Base-by-base conservation (phyloP, 202 grass and related monocot species). In the Setaria italica region DNA sequence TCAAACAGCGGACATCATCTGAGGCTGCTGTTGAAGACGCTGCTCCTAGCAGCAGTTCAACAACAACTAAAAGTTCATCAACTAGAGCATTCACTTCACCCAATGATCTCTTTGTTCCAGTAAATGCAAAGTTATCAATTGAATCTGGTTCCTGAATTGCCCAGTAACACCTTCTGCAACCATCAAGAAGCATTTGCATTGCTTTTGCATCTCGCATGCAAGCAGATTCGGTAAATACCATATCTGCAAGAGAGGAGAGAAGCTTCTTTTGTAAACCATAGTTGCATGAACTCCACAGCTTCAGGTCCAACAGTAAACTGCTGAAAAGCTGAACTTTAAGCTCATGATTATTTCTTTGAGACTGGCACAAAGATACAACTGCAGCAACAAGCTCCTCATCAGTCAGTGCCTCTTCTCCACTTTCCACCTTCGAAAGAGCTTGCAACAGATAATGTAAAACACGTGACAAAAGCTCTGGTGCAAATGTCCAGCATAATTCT, bases 181-280 rank as follows among this genome's bases (percentile, higher is more conserved):
- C 86, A 87, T 99, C 96, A 88, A 99, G 91, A 94, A 99, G 93
- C 93, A 99, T 92, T 80, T 99, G 96, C 88, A 99, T 85, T 14
- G 90, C 89, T 70, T 99, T 94, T 72, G 96, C 93, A 84, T 95
- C 96, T 75, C 85, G 90, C 96, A 99, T 95, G 85, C 91, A 91
- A 88, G 69, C 51, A 82, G 90, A 78, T 74, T 99, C 96, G 50
- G 93, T 95, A 87, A 99, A 95, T 79, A 95, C 82, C 96, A 99
- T 99, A 85, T 99, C 96, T 78, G 96, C 90, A 85, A 99, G 96
- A 64, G 96, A 99, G 69, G 96, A 99, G 41, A 99, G 90, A 94
- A 99, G 96, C 80, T 99, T 95, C 86, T 99, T 99, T 82, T 99
- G 96, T 84, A 99, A 89, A 66, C 93, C 93, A 49, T 99, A 99